Evolutionary conservation across 2,329 filamentous ascomycete species (phyloP).

Genomic region (Diaporthe velutina): DNA sequence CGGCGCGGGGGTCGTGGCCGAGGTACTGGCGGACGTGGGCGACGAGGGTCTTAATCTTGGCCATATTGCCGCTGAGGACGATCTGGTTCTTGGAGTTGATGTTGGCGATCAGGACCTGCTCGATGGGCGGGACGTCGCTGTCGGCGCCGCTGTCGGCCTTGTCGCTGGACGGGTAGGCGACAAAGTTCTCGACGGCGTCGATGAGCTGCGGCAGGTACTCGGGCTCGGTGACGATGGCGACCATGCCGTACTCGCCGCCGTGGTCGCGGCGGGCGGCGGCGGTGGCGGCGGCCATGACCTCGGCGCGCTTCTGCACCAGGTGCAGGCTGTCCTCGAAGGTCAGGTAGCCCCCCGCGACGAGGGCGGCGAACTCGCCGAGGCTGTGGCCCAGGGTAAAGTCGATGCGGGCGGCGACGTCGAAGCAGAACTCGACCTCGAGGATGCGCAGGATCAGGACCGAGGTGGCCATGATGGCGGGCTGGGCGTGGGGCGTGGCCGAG

Average conservation of each 20-base stretch:
- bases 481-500: slow-evolving; percentile 87
- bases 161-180: slow-evolving; percentile 73
- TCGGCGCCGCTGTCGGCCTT: slow-evolving; percentile 72
- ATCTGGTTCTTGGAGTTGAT: slow-evolving; percentile 98
- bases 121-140: slow-evolving; percentile 79
- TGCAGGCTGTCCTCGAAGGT: slow-evolving; percentile 81
- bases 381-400: slow-evolving; percentile 92
- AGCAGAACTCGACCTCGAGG: slow-evolving; percentile 86
- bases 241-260: slow-evolving; percentile 92
- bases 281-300: slow-evolving; percentile 86
- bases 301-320: slow-evolving; percentile 82
- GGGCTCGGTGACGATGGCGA: slow-evolving; percentile 90
- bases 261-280: slow-evolving; percentile 72
- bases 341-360: slow-evolving; percentile 87
- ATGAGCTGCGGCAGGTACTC: slow-evolving; percentile 79
- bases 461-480: slow-evolving; percentile 96
- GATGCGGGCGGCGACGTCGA: slow-evolving; percentile 76
- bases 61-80: slow-evolving; percentile 89
- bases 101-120: slow-evolving; percentile 92
- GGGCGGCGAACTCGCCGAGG: slow-evolving; percentile 90
- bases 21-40: slow-evolving; percentile 90
- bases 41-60: slow-evolving; percentile 83
- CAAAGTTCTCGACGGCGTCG: slow-evolving; percentile 81
- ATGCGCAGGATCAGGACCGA: slow-evolving; percentile 91
- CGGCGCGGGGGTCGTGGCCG: slow-evolving; percentile 90